Evolutionary conservation across 2,329 filamentous ascomycete genomes (phyloP), one percentile per base, ranked within the genome.

Genomic region (Tolypocladium tropicale): DNA sequence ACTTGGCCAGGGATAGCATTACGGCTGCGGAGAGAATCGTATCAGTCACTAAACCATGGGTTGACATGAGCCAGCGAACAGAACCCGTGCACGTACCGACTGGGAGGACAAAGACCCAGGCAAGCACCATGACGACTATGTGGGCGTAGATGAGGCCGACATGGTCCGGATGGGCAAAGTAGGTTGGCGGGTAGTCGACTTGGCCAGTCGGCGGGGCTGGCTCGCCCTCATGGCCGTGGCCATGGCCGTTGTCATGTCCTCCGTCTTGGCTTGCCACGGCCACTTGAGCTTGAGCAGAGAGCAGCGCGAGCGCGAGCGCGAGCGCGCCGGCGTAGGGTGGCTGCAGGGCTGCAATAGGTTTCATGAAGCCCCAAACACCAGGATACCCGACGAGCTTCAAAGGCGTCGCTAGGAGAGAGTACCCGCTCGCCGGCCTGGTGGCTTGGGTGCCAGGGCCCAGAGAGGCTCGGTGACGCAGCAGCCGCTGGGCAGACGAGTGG

Each of bases 1-100:
- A 96, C 58, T 82, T 83, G 37, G 87, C 86, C 60, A 96, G 77
- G 55, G 90, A 95, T 60, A 97, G 78, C 84, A 96, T 90, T 52
- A 95, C 85, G 61, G 83, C 90, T 94, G 63, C 21, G 57, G 46
- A 25, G 18, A 36, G 11, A 16, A 10, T 28, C 11, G 41, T 58
- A 43, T 53, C 54, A 54, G 11, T 14, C 18, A 25, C 46, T 32
- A 49, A 43, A 39, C n/a, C 37, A n/a, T n/a, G n/a, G n/a, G n/a
- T n/a, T n/a, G n/a, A n/a, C n/a, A n/a, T n/a, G n/a, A n/a, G n/a
- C n/a, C n/a, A n/a, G n/a, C n/a, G n/a, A 41, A 21, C 6, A n/a
- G 21, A 16, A 9, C 10, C 21, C 25, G n/a, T n/a, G 25, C 55
- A 74, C 84, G 74, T 77, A 88, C 89, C 85, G 58, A 87, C 70